Conservation (phyloP, 2,329 filamentous ascomycete species). For the Curvularia verruculosa region DNA sequence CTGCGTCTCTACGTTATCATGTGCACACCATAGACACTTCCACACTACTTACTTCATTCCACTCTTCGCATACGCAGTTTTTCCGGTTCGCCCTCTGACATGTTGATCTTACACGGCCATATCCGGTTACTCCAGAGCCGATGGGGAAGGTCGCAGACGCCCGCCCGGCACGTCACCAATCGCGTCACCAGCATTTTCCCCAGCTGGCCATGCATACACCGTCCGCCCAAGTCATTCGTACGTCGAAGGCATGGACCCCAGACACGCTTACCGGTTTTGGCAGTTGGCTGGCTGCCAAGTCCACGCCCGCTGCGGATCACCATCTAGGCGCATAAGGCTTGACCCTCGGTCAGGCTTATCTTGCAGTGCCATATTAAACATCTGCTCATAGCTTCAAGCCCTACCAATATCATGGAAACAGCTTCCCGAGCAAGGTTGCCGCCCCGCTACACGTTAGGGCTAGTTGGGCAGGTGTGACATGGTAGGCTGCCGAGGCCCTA, state of each 20-base stretch:
- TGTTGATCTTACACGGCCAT: not conserved
- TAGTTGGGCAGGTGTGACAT: slow-evolving; percentile 37
- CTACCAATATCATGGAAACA: slow-evolving; percentile 22
- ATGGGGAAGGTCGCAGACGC: slow-evolving; percentile 12
- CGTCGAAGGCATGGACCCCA: not conserved
- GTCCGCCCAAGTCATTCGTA: not conserved
- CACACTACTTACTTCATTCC: no score
- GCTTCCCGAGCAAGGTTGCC: slow-evolving; percentile 32
- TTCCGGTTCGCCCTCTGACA: no score
- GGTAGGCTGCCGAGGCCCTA: slow-evolving; percentile 5
- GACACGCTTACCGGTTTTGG: slow-evolving; percentile 17
- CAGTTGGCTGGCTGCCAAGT: slow-evolving; percentile 17
- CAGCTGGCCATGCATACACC: not conserved
- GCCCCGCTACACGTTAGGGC: slow-evolving; percentile 32
- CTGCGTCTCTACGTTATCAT: no score
- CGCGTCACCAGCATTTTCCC: not conserved
- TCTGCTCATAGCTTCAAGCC: slow-evolving; percentile 7
- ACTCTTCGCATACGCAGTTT: no score
- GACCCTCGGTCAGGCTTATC: slow-evolving; percentile 20
- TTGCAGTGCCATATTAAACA: slow-evolving; percentile 35
- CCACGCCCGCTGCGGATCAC: slow-evolving; percentile 20
- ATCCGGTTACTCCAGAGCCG: slow-evolving; percentile 3
- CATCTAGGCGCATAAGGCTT: slow-evolving; percentile 18
- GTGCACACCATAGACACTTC: no score
- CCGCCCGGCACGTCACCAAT: slow-evolving; percentile 6